A percentile compares a stretch with the other conserved stretches of the same genome.
phyloP scores from a whole-genome alignment of 495 filamentous ascomycete species.

The Cudoniella acicularis region DNA sequence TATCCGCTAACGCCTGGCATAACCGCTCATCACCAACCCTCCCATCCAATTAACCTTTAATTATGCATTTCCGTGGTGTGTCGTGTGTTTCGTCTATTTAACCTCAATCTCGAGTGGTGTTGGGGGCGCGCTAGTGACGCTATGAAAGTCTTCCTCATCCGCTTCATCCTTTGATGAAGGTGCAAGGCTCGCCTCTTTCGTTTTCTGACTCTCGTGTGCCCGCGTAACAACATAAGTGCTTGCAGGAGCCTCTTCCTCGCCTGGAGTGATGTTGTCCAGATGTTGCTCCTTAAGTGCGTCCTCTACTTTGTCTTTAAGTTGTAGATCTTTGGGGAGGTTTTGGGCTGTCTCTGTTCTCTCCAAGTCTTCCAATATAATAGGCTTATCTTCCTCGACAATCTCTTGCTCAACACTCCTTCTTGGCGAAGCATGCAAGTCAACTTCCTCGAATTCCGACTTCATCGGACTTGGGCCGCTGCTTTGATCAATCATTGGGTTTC shows the following conservation, averaged over 20 bases:
- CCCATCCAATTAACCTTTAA: neutral
- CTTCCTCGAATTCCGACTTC: slow-evolving; percentile 19
- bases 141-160: neutral
- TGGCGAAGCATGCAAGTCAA: slow-evolving; percentile 7
- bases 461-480: slow-evolving; percentile 9
- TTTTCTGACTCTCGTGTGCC: neutral
- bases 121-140: neutral
- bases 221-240: neutral
- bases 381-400: no score
- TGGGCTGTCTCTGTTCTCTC: neutral
- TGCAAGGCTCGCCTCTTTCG: neutral
- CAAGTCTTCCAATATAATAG: neutral
- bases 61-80: neutral
- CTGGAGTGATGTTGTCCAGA: neutral
- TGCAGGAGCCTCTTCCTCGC: neutral
- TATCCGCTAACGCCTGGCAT: neutral
- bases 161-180: neutral
- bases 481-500: slow-evolving; percentile 20
- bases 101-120: neutral
- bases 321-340: neutral
- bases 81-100: neutral
- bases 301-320: neutral
- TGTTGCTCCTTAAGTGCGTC: neutral
- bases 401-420: neutral
- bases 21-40: neutral